phyloP scores from a whole-genome alignment of 2,329 filamentous ascomycete genomes.

The Fusarium pininemorale region DNA sequence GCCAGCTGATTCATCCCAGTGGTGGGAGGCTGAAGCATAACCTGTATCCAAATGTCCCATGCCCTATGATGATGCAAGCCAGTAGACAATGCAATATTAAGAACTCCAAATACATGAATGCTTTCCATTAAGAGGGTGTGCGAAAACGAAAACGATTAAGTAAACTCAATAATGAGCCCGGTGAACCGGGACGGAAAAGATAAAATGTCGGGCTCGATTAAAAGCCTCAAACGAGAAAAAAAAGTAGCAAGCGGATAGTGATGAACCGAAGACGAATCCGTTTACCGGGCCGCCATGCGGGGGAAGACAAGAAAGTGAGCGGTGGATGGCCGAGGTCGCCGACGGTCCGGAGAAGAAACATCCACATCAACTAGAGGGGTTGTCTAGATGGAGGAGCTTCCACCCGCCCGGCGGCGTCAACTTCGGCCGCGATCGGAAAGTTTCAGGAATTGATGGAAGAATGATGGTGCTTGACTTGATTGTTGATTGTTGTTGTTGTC shows the following conservation, averaged over 20 bases:
- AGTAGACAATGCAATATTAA: constrained; percentile 7
- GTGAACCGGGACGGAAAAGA: neutral
- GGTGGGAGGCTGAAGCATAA: constrained; percentile 34
- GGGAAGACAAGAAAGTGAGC: constrained; percentile 5
- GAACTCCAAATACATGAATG: constrained; percentile 30
- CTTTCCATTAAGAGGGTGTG: constrained; percentile 15
- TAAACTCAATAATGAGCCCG: constrained; percentile 9
- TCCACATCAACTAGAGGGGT: constrained; percentile 7
- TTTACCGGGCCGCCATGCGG: constrained; percentile 20
- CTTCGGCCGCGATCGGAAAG: constrained; percentile 35
- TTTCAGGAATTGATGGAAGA: neutral
- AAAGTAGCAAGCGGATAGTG: constrained; percentile 2
- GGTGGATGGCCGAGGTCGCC: constrained; percentile 22
- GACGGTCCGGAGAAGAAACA: constrained; percentile 13
- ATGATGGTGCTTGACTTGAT: constrained; percentile 17
- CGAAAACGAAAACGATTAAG: constrained; percentile 23
- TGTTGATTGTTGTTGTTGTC: constrained; percentile 27
- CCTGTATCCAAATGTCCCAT: constrained; percentile 24
- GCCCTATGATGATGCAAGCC: constrained; percentile 17
- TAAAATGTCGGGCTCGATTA: constrained; percentile 12
- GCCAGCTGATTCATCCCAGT: constrained; percentile 32
- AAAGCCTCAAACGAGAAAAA: constrained; percentile 7
- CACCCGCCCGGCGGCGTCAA: constrained; percentile 17
- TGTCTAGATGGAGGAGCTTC: constrained; percentile 17
- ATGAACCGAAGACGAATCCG: constrained; percentile 17